These are phyloP conservation scores for Physocladia obscura DNA, from an alignment of 192 early-diverging fungal species.

Conservation along the genomic window DNA sequence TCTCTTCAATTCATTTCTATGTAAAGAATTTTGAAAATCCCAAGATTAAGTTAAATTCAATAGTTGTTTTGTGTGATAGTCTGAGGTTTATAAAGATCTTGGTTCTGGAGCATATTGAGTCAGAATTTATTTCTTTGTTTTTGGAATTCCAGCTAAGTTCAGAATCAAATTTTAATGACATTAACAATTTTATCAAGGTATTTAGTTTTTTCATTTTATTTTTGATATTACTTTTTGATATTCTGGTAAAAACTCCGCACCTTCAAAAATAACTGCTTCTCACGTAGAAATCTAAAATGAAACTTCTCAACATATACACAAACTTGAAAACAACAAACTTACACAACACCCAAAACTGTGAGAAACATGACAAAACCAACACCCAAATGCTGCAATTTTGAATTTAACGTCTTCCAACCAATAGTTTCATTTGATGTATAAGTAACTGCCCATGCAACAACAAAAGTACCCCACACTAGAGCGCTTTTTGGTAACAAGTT, in stretches of 20 bases:
- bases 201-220: too few species aligned
- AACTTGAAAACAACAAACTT: conserved; percentile 27
- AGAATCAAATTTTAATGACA: too few species aligned
- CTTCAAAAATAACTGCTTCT: conserved; percentile 22
- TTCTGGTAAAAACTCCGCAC: conserved; percentile 22
- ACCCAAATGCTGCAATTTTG: conserved; percentile 55
- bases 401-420: conserved; percentile 53
- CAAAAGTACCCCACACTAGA: conserved; percentile 48
- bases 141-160: too few species aligned
- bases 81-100: too few species aligned
- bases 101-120: too few species aligned
- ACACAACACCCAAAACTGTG: conserved; percentile 44
- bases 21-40: too few species aligned
- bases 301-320: background rate
- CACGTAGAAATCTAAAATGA: conserved; percentile 17
- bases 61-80: too few species aligned
- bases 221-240: conserved; percentile 27
- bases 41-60: too few species aligned
- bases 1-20: too few species aligned
- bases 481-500: conserved; percentile 43
- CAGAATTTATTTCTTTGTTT: too few species aligned
- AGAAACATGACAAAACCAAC: conserved; percentile 52
- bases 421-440: conserved; percentile 48
- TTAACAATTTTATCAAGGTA: too few species aligned
- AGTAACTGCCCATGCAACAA: conserved; percentile 52